phyloP scores from a whole-genome alignment of 495 filamentous ascomycete species.

The Filosporella fistucella region DNA sequence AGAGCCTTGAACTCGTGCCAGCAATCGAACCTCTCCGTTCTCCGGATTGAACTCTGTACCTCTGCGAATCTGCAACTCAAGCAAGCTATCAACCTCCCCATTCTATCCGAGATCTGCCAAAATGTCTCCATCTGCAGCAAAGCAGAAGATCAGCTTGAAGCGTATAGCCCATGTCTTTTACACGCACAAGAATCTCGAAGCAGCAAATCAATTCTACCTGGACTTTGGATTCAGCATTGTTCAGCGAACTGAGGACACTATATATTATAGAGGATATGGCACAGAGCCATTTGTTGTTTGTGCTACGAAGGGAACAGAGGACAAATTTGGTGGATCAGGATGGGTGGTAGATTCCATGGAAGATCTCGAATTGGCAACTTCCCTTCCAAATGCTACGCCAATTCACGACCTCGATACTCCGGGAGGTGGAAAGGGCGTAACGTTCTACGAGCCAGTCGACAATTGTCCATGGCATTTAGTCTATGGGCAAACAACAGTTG shows the following conservation, averaged over 20 bases:
- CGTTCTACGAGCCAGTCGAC: constrained; percentile 54
- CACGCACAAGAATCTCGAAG: constrained; percentile 44
- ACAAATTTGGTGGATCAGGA: constrained; percentile 47
- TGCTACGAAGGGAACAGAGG: constrained; percentile 39
- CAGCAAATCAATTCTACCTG: constrained; percentile 41
- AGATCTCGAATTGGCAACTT: constrained; percentile 44
- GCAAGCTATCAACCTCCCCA: no score
- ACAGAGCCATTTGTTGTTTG: constrained; percentile 54
- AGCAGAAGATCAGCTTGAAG: constrained; percentile 44
- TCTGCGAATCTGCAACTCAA: no score
- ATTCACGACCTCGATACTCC: constrained; percentile 50
- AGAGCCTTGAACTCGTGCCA: background rate
- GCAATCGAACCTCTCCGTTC: no score
- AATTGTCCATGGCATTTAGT: constrained; percentile 56
- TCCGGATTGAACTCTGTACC: no score
- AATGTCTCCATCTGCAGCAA: constrained; percentile 13
- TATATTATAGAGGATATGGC: constrained; percentile 58
- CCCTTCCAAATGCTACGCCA: constrained; percentile 39
- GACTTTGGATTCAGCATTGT: constrained; percentile 55
- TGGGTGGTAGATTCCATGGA: constrained; percentile 52
- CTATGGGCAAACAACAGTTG: constrained; percentile 43
- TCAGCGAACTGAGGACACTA: constrained; percentile 38
- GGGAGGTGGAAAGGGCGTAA: constrained; percentile 54
- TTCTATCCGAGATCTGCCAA: background rate
- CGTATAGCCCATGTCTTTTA: constrained; percentile 56